Evolutionary conservation across 1,284 basidiomycete species (phyloP), one percentile per base, ranked within the genome.

Genomic region (Apiotrichum mycotoxinovorans): DNA sequence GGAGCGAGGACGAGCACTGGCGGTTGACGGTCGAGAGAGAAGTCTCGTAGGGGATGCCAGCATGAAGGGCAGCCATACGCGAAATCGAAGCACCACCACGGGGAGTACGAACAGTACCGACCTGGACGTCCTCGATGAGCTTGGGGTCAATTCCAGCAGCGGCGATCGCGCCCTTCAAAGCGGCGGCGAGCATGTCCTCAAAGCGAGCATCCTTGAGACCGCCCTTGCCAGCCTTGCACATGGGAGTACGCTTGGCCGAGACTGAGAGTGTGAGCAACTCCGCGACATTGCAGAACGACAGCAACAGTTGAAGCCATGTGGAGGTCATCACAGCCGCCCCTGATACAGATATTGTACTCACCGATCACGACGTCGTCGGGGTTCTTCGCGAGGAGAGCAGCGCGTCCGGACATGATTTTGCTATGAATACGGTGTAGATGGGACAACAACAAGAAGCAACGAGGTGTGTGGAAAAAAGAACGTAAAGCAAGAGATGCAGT

Each of bases 1-100:
- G 85, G 46, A 97, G 82, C 55, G 91, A 91, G 26, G 87, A 89
- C 3, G 90, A 92, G 79, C 93, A 97, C 73, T 93, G 91, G 44
- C 94, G 82, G 80, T 97, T 96, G 61, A 94, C 81, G 15, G 91
- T 94, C 77, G 87, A 87, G 71, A 96, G 75, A 15, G 87, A 76
- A 2, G 85, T 80, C 14, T 62, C 63, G 56, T 46, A 50, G 3
- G 54, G 60, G 18, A 62, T 50, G 15, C 60, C 60, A 14, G 60
- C 60, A 15, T 52, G 46, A n/a, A 62, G 47, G 1, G 46, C 46
- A 12, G 57, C 60, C 60, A 62, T 62, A 42, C 60, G 60, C 23
- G 52, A 43, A 49, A 62, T 62, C 33, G 48, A 49, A 14, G 60
- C 60, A 20, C 60, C 60, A 25, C 60, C 60, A 35, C 86, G 89